Base-by-base conservation (phyloP, 148 eudicot genomes). In the Tetragonia tetragonoides region DNA sequence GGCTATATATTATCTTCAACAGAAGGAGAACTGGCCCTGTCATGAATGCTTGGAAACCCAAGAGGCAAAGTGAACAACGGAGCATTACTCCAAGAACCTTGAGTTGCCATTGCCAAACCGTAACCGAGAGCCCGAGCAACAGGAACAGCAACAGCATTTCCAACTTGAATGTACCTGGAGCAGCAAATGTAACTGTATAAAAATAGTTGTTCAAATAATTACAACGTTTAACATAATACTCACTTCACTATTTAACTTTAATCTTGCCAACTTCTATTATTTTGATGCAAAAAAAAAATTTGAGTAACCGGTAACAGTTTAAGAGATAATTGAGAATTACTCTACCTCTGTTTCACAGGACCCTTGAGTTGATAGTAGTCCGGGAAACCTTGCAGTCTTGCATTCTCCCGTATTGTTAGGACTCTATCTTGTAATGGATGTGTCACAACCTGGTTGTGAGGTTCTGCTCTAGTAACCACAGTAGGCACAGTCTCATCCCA, bases 401-500 rank as follows among this genome's bases (percentile, higher is more conserved):
- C 97, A 78, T 95, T 95, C 41, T 95, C 99, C 18, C 97, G 83
- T 3, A 95, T 77, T 0, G 97, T 88, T 3, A 95, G 81, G 1
- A 95, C 99, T 42, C 97, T 66, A 44, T 89, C 91, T 84, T 93
- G 99, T 0, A 62, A 0, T 0, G 97, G 99, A 53, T 95, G 99
- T 2, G 28, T 17, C 14, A 82, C 28, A 0, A 86, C 89, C 70
- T 95, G 99, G 28, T 95, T 95, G 57, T 95, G 97, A 8, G 99
- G 99, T 41, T 95, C 97, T 9, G 99, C 97, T 47, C 99, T 86
- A 0, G 93, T 90, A 44, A 93, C 91, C 1, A 93, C 99, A 0
- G 97, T 95, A 0, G 96, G 90, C 0, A 95, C 93, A 0, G 90
- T 95, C 56, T 89, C 93, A 76, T 95, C 97, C 90, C 90, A 91